Evolutionary conservation across 1,139 yeast genomes (phyloP), one percentile per base, ranked within the genome.

Genomic region (Pneumocystis jirovecii): DNA sequence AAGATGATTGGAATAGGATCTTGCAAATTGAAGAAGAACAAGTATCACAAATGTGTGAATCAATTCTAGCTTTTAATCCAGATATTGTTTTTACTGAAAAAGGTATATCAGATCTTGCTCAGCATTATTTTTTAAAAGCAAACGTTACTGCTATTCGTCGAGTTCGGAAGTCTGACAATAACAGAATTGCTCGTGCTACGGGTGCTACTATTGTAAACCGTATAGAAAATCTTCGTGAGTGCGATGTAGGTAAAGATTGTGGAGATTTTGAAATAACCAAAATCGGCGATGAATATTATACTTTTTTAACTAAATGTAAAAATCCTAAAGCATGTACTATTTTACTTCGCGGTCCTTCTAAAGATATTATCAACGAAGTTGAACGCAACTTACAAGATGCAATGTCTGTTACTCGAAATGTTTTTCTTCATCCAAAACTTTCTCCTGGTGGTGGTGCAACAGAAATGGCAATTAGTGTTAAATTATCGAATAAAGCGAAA

Each of bases 361-460:
- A 93, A 79, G 99, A 95, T 76, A 91, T 95, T 68, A 81, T 95
- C 72, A 90, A 90, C 76, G 98, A 95, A 80, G 85, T 95, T 73
- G 98, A 95, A 75, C 86, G 99, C 75, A 95, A 95, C 76, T 81
- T 95, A 74, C 97, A 93, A 75, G 99, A 95, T 77, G 98, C 99
- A 63, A 89, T 95, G 96, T 93, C 97, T 5, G 98, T 93, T 64
- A 86, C 98, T 34, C 85, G 97, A 76, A 95, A 95, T 74, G 97
- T 95, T 63, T 83, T 89, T 82, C 86, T 93, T 72, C 96, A 93
- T 75, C 98, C 99, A 64, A 85, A 95, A 59, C 82, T 93, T 73
- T 82, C 96, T 1, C 99, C 99, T 64, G 99, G 99, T 71, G 99
- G 98, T 67, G 98, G 99, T 73, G 98, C 99, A 64, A 93, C 97